Evolutionary conservation across 2,329 filamentous ascomycete genomes (phyloP), one percentile per base, ranked within the genome.

Genomic region (Diaporthe helianthi): DNA sequence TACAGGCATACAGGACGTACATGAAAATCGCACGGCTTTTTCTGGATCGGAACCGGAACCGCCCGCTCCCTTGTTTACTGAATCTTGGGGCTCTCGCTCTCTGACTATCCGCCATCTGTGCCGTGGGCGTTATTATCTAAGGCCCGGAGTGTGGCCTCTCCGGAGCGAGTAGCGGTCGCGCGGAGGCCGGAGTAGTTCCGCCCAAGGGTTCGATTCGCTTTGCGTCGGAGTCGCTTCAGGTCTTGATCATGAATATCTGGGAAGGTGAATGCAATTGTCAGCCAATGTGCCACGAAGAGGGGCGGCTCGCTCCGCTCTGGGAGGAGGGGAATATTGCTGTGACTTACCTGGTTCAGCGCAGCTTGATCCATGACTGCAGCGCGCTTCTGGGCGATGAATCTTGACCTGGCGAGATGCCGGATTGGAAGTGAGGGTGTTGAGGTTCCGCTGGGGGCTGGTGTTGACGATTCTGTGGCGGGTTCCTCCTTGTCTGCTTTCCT

Each of bases 301-400:
- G 13, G 52, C 55, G 9, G 5, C 41, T 17, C 24, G 19, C n/a
- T 49, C 31, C 46, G 15, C 9, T 15, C n/a, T n/a, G 41, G 44
- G n/a, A 13, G n/a, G 44, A 10, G 44, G 44, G 44, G 19, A 4
- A 4, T 19, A 46, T n/a, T n/a, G 36, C 17, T 7, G 17, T n/a
- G 38, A 73, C 83, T 79, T 82, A 94, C 92, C 89, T 98, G 94
- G 78, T 94, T 95, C 76, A 98, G 81, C 17, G 94, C 93, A 76
- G 91, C 89, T 60, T 90, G 86, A 79, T 98, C 92, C 82, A 93
- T 87, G 69, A 94, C 87, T 2, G 94, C 94, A 82, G 91, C 88
- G 75, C 89, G 90, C 84, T 98, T 98, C 75, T 96, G 93, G 68
- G 91, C 91, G 76, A 98, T 97, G 79, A 94, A 93, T 71, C 93